A percentile compares a stretch with the other conserved stretches of the same genome.
These are phyloP conservation scores for Teratosphaeria zuluensis DNA, from an alignment of 2,329 filamentous ascomycete species.

Conservation along the genomic window DNA sequence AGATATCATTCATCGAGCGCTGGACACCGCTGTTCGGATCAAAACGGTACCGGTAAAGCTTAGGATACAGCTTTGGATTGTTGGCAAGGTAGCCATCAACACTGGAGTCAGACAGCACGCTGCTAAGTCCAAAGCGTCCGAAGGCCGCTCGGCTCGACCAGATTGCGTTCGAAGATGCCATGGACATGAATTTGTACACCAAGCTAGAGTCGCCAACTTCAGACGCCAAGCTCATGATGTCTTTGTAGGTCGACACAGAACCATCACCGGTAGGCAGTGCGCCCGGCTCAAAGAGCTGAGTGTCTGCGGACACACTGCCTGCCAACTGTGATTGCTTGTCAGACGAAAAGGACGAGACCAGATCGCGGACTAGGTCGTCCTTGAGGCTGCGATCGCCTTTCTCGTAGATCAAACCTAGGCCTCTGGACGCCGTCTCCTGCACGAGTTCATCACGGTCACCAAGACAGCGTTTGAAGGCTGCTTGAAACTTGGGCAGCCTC, in stretches of 20 bases:
- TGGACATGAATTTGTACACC: constrained; percentile 98
- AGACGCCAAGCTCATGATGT: constrained; percentile 89
- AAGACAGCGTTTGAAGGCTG: constrained; percentile 77
- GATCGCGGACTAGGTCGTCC: constrained; percentile 72
- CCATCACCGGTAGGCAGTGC: constrained; percentile 84
- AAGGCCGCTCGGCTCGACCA: constrained; percentile 98
- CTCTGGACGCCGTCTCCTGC: constrained; percentile 87
- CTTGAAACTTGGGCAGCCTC: constrained; percentile 68
- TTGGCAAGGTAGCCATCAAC: constrained; percentile 57
- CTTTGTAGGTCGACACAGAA: constrained; percentile 90
- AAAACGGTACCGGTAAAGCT: constrained; percentile 87
- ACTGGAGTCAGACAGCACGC: constrained; percentile 76
- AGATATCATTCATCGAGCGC: constrained; percentile 94
- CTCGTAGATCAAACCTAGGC: constrained; percentile 86
- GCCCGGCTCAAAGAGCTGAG: constrained; percentile 85
- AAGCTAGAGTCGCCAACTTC: constrained; percentile 92
- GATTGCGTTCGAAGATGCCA: constrained; percentile 89
- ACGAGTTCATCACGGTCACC: constrained; percentile 86
- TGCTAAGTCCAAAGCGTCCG: constrained; percentile 85
- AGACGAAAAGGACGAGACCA: constrained; percentile 75
- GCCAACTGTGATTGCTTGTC: constrained; percentile 60
- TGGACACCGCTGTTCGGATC: constrained; percentile 92
- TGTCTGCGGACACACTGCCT: constrained; percentile 77
- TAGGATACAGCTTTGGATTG: constrained; percentile 90
- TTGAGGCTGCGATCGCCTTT: constrained; percentile 74